These are phyloP conservation scores for Termitomyces sp. DNA, from an alignment of 768 basidiomycete genomes.

Conservation along the genomic window DNA sequence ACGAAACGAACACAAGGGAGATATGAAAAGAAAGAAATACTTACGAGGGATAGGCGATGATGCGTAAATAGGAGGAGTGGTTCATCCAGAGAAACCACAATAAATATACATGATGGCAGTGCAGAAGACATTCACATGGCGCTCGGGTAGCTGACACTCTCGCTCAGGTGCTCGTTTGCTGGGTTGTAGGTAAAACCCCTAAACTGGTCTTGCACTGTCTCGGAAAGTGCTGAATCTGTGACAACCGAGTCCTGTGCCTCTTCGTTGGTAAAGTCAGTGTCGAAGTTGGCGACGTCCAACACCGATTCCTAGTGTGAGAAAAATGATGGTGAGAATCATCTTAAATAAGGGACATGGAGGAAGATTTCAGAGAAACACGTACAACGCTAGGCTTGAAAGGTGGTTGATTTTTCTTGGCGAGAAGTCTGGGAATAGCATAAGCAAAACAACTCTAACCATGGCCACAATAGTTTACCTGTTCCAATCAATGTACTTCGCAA, in stretches of 20 bases:
- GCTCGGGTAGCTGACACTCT: conserved; percentile 67
- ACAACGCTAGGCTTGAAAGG: conserved; percentile 97
- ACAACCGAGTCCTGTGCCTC: conserved; percentile 95
- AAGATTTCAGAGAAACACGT: conserved; percentile 24
- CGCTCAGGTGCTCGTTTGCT: conserved; percentile 77
- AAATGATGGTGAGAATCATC: not conserved
- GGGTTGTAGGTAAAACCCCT: conserved; percentile 87
- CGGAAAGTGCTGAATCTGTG: conserved; percentile 84
- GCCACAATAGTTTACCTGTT: conserved; percentile 41
- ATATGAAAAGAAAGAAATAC: not conserved
- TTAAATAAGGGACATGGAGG: not conserved
- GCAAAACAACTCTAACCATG: not conserved
- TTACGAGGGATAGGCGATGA: not conserved
- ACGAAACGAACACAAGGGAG: not conserved
- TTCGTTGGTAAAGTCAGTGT: conserved; percentile 95
- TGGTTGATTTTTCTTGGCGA: conserved; percentile 94
- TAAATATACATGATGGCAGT: not conserved
- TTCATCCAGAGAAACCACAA: not conserved
- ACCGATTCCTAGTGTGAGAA: conserved; percentile 63
- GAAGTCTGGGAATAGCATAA: conserved; percentile 37
- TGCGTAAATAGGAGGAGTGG: not conserved
- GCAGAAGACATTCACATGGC: conserved; percentile 20
- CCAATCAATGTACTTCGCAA: conserved; percentile 92
- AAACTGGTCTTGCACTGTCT: conserved; percentile 98
- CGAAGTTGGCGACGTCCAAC: conserved; percentile 94